Conservation (phyloP, 176 grass and related monocot genomes). For the Rhynchospora breviuscula region DNA sequence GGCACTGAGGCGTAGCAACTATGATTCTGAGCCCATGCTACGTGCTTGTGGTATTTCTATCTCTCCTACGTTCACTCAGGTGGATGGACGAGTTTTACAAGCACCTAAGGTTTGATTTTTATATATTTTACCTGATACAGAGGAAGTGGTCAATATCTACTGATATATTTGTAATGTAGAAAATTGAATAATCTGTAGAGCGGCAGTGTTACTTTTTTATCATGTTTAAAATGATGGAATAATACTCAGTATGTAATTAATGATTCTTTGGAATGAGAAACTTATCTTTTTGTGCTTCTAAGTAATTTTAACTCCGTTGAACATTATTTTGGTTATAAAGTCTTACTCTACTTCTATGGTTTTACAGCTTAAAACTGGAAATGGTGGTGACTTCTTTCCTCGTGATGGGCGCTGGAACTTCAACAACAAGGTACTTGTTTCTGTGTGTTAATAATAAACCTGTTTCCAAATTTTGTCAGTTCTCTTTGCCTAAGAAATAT, state of each 20-base stretch:
- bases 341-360: background rate
- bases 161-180: background rate
- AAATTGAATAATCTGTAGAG: background rate
- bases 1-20: slow-evolving; percentile 50
- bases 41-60: slow-evolving; percentile 57
- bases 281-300: background rate
- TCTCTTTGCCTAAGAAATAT: no score
- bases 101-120: slow-evolving; percentile 44
- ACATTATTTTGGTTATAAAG: background rate
- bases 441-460: no score
- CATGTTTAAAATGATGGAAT: background rate
- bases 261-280: background rate
- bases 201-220: background rate
- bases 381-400: no score
- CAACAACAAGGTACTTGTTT: no score
- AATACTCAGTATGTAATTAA: background rate
- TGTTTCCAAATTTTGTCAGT: no score
- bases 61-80: slow-evolving; percentile 42
- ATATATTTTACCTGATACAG: no score
- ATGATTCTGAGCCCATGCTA: slow-evolving; percentile 67
- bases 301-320: background rate
- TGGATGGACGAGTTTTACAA: slow-evolving; percentile 53
- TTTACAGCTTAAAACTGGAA: no score
- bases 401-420: no score
- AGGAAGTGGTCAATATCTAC: no score